Percentiles rank a stretch among this genome's conserved stretches.
phyloP scores from a whole-genome alignment of 2,329 filamentous ascomycete genomes.

The Penicillium sp. region DNA sequence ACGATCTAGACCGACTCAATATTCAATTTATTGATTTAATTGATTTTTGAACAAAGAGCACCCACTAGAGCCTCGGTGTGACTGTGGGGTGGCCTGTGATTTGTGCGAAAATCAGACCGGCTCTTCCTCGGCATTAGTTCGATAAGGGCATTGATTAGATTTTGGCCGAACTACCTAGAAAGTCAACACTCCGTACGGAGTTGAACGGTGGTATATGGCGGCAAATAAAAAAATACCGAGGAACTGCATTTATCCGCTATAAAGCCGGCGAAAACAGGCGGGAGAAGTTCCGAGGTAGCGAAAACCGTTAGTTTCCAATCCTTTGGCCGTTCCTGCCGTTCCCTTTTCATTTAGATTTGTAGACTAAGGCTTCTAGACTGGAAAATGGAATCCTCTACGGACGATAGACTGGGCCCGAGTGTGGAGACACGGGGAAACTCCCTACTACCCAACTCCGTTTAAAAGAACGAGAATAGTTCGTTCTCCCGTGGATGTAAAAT shows the following conservation, averaged over 20 bases:
- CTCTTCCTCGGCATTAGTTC: not conserved
- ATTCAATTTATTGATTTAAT: not conserved
- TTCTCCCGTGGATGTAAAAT: not conserved
- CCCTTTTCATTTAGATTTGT: not conserved
- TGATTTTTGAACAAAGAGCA: not conserved
- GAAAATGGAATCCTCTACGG: slow-evolving; percentile 3
- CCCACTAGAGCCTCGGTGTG: slow-evolving; percentile 1
- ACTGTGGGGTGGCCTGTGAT: slow-evolving; percentile 8
- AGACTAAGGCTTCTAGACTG: slow-evolving; percentile 1
- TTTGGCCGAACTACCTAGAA: not conserved
- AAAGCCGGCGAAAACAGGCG: not conserved
- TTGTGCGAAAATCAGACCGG: slow-evolving; percentile 10
- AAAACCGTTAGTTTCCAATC: slow-evolving; percentile 1
- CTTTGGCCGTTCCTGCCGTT: not conserved
- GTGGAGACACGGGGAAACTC: slow-evolving; percentile 7
- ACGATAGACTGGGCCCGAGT: slow-evolving; percentile 1
- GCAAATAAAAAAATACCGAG: not conserved
- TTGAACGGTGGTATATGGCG: not conserved
- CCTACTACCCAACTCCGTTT: not conserved
- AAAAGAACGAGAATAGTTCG: not conserved
- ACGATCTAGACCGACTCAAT: not conserved
- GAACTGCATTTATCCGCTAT: slow-evolving; percentile 8
- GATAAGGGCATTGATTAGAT: not conserved
- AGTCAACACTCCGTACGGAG: not conserved
- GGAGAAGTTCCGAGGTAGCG: not conserved